Evolutionary conservation across 352 stramenopile genomes (phyloP).

Genomic region (Phytophthora multivora): DNA sequence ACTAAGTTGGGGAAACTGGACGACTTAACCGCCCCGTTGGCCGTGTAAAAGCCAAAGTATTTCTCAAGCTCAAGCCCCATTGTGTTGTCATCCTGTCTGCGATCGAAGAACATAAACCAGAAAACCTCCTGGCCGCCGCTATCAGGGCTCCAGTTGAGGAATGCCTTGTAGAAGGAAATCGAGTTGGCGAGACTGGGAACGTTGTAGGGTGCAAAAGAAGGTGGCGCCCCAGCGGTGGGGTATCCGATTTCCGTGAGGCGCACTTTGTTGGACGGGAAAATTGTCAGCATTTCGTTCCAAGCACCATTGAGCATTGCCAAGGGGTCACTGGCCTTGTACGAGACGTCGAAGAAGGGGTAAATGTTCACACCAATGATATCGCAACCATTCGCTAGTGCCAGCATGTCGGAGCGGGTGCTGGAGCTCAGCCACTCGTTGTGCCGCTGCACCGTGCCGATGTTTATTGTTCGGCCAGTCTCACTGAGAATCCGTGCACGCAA

Average conservation of each 20-base stretch:
- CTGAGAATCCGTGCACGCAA: slow-evolving; percentile 37
- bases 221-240: slow-evolving; percentile 47
- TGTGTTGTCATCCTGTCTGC: slow-evolving; percentile 50
- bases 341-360: slow-evolving; percentile 76
- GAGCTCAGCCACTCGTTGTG: slow-evolving; percentile 61
- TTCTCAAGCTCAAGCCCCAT: slow-evolving; percentile 58
- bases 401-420: slow-evolving; percentile 39
- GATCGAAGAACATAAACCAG: slow-evolving; percentile 87
- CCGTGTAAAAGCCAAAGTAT: slow-evolving; percentile 81
- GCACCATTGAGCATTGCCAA: slow-evolving; percentile 55
- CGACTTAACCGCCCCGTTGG: slow-evolving; percentile 40
- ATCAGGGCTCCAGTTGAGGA: slow-evolving; percentile 62
- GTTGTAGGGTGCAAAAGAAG: slow-evolving; percentile 43
- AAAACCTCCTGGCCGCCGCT: slow-evolving; percentile 57
- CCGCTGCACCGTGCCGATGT: slow-evolving; percentile 77
- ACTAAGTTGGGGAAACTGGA: slow-evolving; percentile 44
- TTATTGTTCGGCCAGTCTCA: slow-evolving; percentile 41
- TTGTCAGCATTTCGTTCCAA: slow-evolving; percentile 58
- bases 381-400: slow-evolving; percentile 45
- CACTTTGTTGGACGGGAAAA: slow-evolving; percentile 59
- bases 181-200: slow-evolving; percentile 58
- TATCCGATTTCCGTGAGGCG: slow-evolving; percentile 72
- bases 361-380: slow-evolving; percentile 87
- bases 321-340: slow-evolving; percentile 52
- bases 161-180: slow-evolving; percentile 61